Percentiles rank a stretch among this genome's conserved stretches.
phyloP scores from a whole-genome alignment of 441 rosid genomes.

The Corymbia calophylla region DNA sequence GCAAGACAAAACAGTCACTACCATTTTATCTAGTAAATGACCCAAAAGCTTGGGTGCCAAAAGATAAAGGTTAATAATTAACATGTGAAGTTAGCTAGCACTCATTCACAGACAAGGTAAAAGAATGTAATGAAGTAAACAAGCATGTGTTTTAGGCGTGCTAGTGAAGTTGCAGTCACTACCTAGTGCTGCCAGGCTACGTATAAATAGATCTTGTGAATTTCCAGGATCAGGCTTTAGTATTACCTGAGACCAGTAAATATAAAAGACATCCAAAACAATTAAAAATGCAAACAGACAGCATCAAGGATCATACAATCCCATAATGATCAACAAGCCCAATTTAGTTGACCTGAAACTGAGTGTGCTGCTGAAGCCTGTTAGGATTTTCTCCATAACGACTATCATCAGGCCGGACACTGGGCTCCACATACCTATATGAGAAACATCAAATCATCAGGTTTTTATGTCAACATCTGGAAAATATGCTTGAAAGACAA shows the following conservation, averaged over 20 bases:
- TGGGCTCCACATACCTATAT: slow-evolving; percentile 78
- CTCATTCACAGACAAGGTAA: background rate
- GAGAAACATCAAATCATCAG: slow-evolving; percentile 13
- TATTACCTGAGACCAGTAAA: slow-evolving; percentile 56
- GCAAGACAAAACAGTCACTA: background rate
- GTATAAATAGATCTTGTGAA: slow-evolving; percentile 90
- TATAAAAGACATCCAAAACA: background rate
- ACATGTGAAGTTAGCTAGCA: background rate
- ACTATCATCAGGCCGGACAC: slow-evolving; percentile 95
- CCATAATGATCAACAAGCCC: background rate
- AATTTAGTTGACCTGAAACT: slow-evolving; percentile 62
- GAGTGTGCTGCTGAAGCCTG: slow-evolving; percentile 96
- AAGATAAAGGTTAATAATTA: background rate
- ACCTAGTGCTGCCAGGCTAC: slow-evolving; percentile 94
- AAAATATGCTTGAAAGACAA: background rate
- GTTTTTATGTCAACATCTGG: background rate
- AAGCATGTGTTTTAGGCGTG: background rate
- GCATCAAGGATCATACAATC: background rate
- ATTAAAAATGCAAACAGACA: background rate
- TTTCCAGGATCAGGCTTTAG: slow-evolving; percentile 97
- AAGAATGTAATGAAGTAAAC: background rate
- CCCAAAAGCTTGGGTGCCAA: background rate
- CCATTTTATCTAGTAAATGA: background rate
- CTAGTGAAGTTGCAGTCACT: background rate
- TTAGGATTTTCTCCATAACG: slow-evolving; percentile 98